A percentile compares a stretch with the other conserved stretches of the same genome.
phyloP scores from a whole-genome alignment of 352 stramenopile genomes.

The Pythium rhizo-oryzae region DNA sequence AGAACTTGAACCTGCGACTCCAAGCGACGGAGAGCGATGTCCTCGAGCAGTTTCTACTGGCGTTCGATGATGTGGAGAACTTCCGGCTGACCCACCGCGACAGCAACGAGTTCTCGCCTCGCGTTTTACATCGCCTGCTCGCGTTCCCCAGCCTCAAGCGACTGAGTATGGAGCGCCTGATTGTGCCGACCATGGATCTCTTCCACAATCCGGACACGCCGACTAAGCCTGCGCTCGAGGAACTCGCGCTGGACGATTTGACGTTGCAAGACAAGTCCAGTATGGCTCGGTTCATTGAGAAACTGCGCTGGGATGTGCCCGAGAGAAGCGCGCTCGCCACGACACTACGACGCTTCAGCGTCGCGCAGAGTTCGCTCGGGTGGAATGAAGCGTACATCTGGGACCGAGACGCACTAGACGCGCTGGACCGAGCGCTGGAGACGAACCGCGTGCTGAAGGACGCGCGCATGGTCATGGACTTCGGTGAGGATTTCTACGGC shows the following conservation, averaged over 20 bases:
- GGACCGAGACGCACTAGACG: neutral
- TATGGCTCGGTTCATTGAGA: conserved; percentile 9
- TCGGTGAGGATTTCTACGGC: neutral
- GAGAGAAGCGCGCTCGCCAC: neutral
- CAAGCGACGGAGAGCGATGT: neutral
- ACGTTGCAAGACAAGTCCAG: neutral
- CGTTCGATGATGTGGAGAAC: conserved; percentile 3
- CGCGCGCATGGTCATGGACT: neutral
- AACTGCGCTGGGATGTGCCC: neutral
- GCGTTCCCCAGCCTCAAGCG: conserved; percentile 14
- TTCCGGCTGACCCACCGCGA: neutral
- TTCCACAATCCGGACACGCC: neutral
- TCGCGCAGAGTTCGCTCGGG: neutral
- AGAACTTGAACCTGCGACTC: neutral
- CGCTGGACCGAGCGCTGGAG: neutral
- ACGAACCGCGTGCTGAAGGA: conserved; percentile 7
- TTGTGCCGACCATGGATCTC: conserved; percentile 11
- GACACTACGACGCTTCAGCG: neutral
- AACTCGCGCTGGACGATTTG: conserved; percentile 2
- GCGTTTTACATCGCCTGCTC: neutral
- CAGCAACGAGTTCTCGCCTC: neutral
- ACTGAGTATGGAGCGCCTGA: neutral
- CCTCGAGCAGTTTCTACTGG: neutral
- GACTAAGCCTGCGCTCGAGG: neutral
- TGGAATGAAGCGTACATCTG: neutral